Conservation (phyloP, 2,329 filamentous ascomycete species). For the Paraphaeosphaeria minitans region DNA sequence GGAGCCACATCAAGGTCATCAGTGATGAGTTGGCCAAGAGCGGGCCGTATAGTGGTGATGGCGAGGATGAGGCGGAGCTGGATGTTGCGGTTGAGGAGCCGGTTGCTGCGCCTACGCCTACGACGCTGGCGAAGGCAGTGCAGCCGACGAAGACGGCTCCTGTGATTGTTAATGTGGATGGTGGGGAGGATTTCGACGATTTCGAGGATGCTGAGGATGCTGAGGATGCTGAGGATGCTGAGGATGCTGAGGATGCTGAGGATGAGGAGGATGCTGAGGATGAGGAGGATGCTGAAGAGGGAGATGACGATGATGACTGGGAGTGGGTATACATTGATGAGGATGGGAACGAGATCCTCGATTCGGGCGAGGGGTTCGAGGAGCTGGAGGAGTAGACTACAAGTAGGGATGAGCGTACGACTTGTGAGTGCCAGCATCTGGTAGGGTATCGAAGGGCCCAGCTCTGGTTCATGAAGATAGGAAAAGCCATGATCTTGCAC, state of each 20-base stretch:
- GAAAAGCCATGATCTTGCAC: background rate
- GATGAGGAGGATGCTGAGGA: conserved; percentile 7
- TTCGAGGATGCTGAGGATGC: background rate
- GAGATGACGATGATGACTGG: conserved; percentile 4
- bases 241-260: background rate
- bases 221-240: conserved; percentile 1
- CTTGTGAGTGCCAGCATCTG: too few relatives aligned
- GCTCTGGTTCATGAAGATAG: background rate
- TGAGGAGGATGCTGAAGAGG: background rate
- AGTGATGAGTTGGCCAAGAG: conserved; percentile 24
- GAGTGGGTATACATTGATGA: conserved; percentile 8
- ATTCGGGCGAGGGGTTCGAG: background rate
- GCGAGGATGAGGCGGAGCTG: background rate
- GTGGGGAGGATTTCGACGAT: background rate
- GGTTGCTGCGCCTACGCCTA: background rate
- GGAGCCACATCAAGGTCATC: conserved; percentile 52
- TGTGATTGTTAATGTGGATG: conserved; percentile 2
- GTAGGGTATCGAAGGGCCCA: background rate
- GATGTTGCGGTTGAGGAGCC: background rate
- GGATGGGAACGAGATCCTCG: background rate
- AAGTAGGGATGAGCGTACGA: background rate
- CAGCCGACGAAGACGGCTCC: background rate
- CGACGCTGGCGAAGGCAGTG: background rate
- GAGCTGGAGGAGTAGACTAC: background rate
- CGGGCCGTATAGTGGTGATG: conserved; percentile 1